These are phyloP conservation scores for Kalanchoe fedtschenkoi DNA, from an alignment of 164 flowering plant species.

Conservation along the genomic window DNA sequence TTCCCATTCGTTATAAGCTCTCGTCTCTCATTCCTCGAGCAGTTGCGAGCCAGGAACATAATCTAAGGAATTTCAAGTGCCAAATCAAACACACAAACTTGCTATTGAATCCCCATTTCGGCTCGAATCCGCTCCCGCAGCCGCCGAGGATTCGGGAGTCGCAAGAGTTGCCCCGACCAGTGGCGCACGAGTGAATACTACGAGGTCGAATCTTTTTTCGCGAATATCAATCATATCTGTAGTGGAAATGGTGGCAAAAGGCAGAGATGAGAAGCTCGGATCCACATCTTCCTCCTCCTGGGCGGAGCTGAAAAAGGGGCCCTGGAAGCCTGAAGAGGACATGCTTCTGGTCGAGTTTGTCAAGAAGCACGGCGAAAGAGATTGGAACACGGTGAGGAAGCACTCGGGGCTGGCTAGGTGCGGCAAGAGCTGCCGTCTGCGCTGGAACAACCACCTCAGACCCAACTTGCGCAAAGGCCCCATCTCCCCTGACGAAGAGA, in stretches of 20 bases:
- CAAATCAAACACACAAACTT: too few relatives aligned
- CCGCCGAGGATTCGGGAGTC: too few relatives aligned
- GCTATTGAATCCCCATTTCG: too few relatives aligned
- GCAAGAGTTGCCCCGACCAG: too few relatives aligned
- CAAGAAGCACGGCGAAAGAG: slow-evolving; percentile 63
- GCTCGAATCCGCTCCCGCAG: too few relatives aligned
- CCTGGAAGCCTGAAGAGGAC: slow-evolving; percentile 71
- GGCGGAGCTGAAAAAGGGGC: slow-evolving; percentile 55
- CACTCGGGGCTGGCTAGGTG: slow-evolving; percentile 49
- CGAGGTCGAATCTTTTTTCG: background rate
- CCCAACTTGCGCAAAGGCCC: slow-evolving; percentile 65
- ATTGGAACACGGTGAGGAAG: slow-evolving; percentile 70
- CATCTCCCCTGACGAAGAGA: slow-evolving; percentile 55
- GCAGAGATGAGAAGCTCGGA: background rate
- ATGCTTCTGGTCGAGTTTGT: slow-evolving; percentile 55
- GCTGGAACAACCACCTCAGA: slow-evolving; percentile 74
- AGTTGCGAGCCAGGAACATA: background rate
- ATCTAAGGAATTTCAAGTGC: too few relatives aligned
- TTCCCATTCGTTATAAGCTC: background rate
- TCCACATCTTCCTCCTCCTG: too few relatives aligned
- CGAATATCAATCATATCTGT: background rate
- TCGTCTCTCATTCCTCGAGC: background rate
- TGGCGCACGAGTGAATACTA: too few relatives aligned
- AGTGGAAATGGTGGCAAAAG: background rate
- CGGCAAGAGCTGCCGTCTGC: slow-evolving; percentile 43